Conservation (phyloP, 1,139 yeast genomes). For the Hemisphaericaspora xylanilytica region DNA sequence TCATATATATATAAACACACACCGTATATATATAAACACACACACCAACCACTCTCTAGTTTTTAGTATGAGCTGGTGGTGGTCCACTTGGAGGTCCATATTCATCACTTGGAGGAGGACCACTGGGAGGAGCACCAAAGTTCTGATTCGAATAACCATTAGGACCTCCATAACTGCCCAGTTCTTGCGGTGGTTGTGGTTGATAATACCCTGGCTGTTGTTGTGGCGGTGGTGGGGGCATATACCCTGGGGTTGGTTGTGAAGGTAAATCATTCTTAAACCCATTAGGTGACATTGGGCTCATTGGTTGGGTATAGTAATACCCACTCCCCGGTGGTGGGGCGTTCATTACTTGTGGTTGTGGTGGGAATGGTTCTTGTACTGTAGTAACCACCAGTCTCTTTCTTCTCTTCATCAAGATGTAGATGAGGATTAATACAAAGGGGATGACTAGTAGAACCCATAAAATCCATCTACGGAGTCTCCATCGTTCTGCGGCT, state of each 20-base stretch:
- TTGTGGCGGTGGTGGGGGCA: conserved; percentile 5
- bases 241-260: conserved; percentile 7
- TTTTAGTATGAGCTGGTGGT: conserved; percentile 9
- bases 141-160: conserved; percentile 3
- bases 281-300: not conserved
- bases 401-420: conserved; percentile 1
- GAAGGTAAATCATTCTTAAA: conserved; percentile 6
- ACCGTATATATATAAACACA: no score
- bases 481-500: conserved; percentile 3
- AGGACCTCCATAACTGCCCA: conserved; percentile 3
- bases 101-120: conserved; percentile 5
- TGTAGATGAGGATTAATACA: not conserved
- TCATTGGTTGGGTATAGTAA: conserved; percentile 1
- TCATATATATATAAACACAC: no score
- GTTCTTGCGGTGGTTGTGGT: conserved; percentile 3
- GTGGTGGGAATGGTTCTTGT: conserved; percentile 5
- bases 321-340: conserved; percentile 1
- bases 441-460: conserved; percentile 3
- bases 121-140: conserved; percentile 3
- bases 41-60: no score
- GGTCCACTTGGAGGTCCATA: conserved; percentile 9
- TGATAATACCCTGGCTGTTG: conserved; percentile 1
- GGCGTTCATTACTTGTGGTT: not conserved
- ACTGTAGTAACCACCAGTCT: not conserved
- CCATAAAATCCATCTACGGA: conserved; percentile 6